A percentile compares a stretch with the other conserved stretches of the same genome.
These are phyloP conservation scores for Nakazawaea populi DNA, from an alignment of 805 yeast genomes.

Conservation along the genomic window DNA sequence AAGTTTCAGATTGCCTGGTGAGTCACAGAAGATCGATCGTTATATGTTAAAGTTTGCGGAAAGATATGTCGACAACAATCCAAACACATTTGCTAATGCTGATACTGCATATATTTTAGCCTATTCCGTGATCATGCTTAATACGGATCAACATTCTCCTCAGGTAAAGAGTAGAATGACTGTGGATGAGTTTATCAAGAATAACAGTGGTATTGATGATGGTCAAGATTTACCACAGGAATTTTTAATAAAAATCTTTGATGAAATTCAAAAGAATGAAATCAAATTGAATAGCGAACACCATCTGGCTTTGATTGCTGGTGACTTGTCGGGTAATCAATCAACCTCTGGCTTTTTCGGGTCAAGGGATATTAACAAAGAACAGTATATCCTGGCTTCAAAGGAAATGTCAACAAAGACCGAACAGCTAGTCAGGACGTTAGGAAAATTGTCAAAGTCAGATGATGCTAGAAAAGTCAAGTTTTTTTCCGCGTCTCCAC, in stretches of 20 bases:
- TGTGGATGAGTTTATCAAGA: constrained; percentile 75
- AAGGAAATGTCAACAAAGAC: constrained; percentile 87
- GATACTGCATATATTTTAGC: constrained; percentile 91
- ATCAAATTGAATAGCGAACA: constrained; percentile 91
- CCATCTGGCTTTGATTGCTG: constrained; percentile 80
- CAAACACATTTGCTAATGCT: constrained; percentile 82
- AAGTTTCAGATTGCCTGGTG: constrained; percentile 92
- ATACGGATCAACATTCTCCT: constrained; percentile 89
- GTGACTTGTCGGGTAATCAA: constrained; percentile 37
- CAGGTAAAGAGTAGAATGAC: constrained; percentile 88
- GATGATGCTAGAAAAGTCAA: constrained; percentile 36
- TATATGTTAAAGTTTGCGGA: constrained; percentile 97
- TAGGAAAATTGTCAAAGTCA: constrained; percentile 43
- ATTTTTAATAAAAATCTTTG: constrained; percentile 59
- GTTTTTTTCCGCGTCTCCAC: constrained; percentile 72
- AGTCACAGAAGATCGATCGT: constrained; percentile 95
- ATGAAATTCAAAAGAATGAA: constrained; percentile 78
- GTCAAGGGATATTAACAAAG: constrained; percentile 62
- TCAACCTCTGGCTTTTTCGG: constrained; percentile 45
- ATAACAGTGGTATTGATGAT: constrained; percentile 90
- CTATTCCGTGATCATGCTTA: constrained; percentile 86
- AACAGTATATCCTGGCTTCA: constrained; percentile 89
- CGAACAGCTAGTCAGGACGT: constrained; percentile 68
- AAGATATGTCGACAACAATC: constrained; percentile 83
- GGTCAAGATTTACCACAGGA: constrained; percentile 79